A percentile compares a stretch with the other conserved stretches of the same genome.
phyloP scores from a whole-genome alignment of 345 rosid species.

The Rhodamnia rubescens region DNA sequence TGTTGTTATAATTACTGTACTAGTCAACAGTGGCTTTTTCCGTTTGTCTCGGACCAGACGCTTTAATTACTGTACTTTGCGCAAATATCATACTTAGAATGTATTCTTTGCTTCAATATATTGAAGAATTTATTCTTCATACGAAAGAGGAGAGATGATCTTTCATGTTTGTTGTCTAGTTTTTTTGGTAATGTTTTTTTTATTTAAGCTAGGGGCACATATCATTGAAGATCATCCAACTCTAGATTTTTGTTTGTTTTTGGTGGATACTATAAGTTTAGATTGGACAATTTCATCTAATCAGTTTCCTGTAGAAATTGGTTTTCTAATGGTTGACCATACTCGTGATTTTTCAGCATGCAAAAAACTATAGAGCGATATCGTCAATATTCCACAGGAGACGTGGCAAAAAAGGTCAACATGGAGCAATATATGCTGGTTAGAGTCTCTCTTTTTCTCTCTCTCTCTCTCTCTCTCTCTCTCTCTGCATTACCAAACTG shows the following conservation, averaged over 20 bases:
- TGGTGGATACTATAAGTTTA: not conserved
- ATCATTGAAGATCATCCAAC: not conserved
- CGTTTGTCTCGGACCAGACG: not conserved
- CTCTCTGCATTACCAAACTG: not conserved
- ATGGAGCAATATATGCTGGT: constrained; percentile 25
- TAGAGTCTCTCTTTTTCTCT: not conserved
- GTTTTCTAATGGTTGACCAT: not conserved
- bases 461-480: not conserved
- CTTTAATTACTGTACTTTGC: not conserved
- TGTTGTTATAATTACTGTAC: not conserved
- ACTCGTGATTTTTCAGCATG: not conserved
- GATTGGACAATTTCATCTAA: not conserved
- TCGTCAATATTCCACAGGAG: not conserved
- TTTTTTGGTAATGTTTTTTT: not conserved
- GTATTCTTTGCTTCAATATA: not conserved
- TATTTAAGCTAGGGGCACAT: not conserved
- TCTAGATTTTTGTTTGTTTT: not conserved
- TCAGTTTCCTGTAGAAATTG: not conserved
- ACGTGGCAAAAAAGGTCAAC: not conserved
- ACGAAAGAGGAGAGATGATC: not conserved
- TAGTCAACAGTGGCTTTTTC: not conserved
- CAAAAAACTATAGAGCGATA: not conserved
- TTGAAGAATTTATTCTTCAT: not conserved
- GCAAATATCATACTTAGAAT: not conserved
- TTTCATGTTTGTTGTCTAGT: not conserved